Conservation (phyloP, 371 early-diverging fungal species). For the Mucor sp. region DNA sequence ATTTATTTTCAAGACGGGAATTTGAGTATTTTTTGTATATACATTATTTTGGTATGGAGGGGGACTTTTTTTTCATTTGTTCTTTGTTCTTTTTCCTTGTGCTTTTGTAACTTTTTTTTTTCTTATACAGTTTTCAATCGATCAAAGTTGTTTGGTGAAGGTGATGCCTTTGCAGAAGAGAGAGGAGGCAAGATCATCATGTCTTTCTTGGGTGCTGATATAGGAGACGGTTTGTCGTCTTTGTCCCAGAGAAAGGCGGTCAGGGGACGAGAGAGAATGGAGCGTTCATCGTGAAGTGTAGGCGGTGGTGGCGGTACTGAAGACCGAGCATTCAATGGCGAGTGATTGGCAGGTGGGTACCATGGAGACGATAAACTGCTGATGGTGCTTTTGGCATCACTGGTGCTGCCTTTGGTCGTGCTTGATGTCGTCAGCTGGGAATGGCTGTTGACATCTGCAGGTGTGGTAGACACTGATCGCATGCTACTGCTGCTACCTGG, state of each 20-base stretch:
- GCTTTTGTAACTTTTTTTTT: neutral
- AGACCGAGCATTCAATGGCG: neutral
- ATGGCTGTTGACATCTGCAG: neutral
- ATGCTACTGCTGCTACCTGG: neutral
- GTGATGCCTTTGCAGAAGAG: neutral
- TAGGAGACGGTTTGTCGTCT: constrained; percentile 13
- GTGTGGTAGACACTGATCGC: neutral
- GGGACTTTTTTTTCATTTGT: no score
- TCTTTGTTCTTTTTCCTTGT: no score
- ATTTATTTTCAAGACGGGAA: no score
- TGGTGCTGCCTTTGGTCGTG: neutral
- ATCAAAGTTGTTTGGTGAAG: constrained; percentile 1
- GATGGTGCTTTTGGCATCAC: neutral
- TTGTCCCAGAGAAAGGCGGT: constrained; percentile 43
- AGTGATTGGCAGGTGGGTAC: neutral
- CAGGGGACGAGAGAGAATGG: constrained; percentile 36
- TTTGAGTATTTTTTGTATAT: no score
- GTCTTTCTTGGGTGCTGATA: constrained; percentile 11
- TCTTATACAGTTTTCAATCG: constrained; percentile 7
- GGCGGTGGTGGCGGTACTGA: neutral
- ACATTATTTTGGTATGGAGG: no score
- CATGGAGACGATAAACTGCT: neutral
- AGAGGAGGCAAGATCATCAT: constrained; percentile 26
- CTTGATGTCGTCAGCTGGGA: neutral
- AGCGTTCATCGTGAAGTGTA: neutral